Percentiles rank a stretch among this genome's conserved stretches.
phyloP scores from a whole-genome alignment of 768 basidiomycete genomes.

The Galerina marginata region DNA sequence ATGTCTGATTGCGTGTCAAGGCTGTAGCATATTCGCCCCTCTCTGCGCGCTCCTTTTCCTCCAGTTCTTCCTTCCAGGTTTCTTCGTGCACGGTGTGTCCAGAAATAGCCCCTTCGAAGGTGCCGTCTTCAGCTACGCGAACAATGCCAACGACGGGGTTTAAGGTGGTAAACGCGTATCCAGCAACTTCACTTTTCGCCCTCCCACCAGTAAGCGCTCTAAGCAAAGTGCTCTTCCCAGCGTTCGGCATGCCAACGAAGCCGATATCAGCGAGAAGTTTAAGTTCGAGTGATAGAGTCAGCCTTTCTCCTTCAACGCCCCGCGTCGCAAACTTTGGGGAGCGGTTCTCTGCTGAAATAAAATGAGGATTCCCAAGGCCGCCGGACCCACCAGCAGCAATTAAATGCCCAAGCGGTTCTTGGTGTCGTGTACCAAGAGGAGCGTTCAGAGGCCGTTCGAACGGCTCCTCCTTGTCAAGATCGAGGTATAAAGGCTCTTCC shows the following conservation, averaged over 20 bases:
- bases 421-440: constrained; percentile 64
- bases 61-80: constrained; percentile 59
- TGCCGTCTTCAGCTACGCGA: constrained; percentile 79
- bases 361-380: constrained; percentile 91
- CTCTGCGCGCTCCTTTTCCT: constrained; percentile 50
- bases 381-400: constrained; percentile 79
- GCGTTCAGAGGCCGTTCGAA: constrained; percentile 53
- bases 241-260: constrained; percentile 95
- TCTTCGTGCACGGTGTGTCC: constrained; percentile 66
- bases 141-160: constrained; percentile 95
- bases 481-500: constrained; percentile 56
- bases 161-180: constrained; percentile 94
- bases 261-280: constrained; percentile 96
- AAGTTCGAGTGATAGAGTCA: constrained; percentile 88
- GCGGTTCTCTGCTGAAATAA: constrained; percentile 67
- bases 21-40: constrained; percentile 57
- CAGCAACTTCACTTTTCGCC: constrained; percentile 83
- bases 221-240: constrained; percentile 90
- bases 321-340: constrained; percentile 88
- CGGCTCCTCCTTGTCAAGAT: constrained; percentile 62
- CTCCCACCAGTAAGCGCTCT: constrained; percentile 88
- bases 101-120: constrained; percentile 65
- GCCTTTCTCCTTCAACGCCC: constrained; percentile 74
- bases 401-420: constrained; percentile 62
- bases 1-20: constrained; percentile 54